Conservation (phyloP, 2,329 filamentous ascomycete genomes). For the Lachnellula suecica region DNA sequence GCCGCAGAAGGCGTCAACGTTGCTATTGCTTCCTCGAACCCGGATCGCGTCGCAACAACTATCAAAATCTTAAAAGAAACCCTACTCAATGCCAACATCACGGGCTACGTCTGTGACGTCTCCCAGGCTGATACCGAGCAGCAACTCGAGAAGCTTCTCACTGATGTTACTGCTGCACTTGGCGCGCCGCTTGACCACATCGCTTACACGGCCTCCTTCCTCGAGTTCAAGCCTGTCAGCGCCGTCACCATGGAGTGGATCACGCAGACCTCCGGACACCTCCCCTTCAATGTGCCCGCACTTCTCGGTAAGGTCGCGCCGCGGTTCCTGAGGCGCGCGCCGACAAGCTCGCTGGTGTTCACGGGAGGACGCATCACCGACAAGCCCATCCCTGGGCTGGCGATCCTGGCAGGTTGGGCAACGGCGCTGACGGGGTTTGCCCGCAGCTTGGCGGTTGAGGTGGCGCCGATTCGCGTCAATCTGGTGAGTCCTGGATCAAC, state of each 20-base stretch:
- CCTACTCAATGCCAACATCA: constrained; percentile 5
- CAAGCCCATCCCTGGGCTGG: constrained; percentile 36
- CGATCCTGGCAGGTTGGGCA: constrained; percentile 44
- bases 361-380: constrained; percentile 16
- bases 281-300: constrained; percentile 4
- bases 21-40: constrained; percentile 39
- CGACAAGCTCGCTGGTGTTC: constrained; percentile 19
- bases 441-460: constrained; percentile 57
- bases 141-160: constrained; percentile 44
- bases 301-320: constrained; percentile 14
- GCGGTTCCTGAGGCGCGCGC: constrained; percentile 1
- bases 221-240: constrained; percentile 1
- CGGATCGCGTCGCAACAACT: constrained; percentile 44
- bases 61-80: constrained; percentile 28
- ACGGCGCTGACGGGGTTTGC: constrained; percentile 51
- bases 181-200: constrained; percentile 18
- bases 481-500: constrained; percentile 54
- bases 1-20: constrained; percentile 56
- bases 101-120: constrained; percentile 15
- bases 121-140: constrained; percentile 1
- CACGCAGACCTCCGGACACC: neutral
- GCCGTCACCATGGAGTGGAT: neutral
- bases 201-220: constrained; percentile 15
- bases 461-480: constrained; percentile 63
- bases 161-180: constrained; percentile 16